Evolutionary conservation across 1,139 yeast species (phyloP).

Genomic region (Magnusiomyces suaveolens): DNA sequence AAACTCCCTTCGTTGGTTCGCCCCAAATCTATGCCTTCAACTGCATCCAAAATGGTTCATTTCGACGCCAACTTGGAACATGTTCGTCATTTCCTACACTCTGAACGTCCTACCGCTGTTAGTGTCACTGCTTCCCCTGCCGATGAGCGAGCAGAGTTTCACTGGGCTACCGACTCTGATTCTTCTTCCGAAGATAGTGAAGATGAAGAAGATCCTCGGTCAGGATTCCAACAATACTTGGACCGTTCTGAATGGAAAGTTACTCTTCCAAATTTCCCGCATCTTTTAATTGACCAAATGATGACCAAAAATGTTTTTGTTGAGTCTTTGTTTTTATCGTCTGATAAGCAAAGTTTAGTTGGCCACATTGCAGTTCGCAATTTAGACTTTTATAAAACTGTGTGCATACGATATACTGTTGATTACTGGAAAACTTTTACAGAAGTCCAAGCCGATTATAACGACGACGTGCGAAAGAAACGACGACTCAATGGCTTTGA

Average conservation of each 20-base stretch:
- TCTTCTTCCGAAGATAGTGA: constrained; percentile 26
- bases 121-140: constrained; percentile 52
- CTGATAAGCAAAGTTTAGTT: constrained; percentile 46
- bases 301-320: constrained; percentile 41
- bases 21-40: constrained; percentile 60
- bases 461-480: constrained; percentile 48
- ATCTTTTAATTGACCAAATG: constrained; percentile 19
- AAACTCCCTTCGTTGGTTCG: constrained; percentile 44
- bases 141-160: constrained; percentile 25
- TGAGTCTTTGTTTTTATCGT: constrained; percentile 53
- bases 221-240: constrained; percentile 17
- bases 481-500: constrained; percentile 31
- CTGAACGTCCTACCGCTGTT: constrained; percentile 68
- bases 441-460: constrained; percentile 56
- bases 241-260: constrained; percentile 41
- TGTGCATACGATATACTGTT: constrained; percentile 54
- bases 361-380: constrained; percentile 73
- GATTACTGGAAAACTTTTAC: constrained; percentile 67
- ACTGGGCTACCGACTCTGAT: constrained; percentile 26
- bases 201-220: constrained; percentile 26
- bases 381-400: constrained; percentile 52
- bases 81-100: constrained; percentile 59
- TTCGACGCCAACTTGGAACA: constrained; percentile 60
- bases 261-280: constrained; percentile 38
- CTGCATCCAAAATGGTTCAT: constrained; percentile 72